Evolutionary conservation across 225 moss, liverwort and hornwort species (phyloP).

Genomic region (Pleurozium schreberi): DNA sequence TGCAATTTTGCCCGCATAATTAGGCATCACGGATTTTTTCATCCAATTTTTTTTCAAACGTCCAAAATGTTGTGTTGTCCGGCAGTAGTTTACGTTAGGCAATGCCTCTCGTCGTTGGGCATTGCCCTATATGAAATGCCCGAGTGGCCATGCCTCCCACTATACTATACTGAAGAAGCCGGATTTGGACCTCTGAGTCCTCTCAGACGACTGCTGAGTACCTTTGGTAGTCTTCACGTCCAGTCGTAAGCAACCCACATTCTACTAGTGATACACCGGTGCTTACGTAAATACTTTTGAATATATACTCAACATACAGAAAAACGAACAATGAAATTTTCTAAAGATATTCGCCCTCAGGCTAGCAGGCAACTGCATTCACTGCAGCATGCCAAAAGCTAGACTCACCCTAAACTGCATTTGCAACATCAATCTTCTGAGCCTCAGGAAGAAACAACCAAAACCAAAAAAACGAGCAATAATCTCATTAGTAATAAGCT

Average conservation of each 20-base stretch:
- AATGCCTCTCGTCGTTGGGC: too few relatives aligned
- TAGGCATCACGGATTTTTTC: too few relatives aligned
- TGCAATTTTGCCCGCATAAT: too few relatives aligned
- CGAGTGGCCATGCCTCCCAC: too few relatives aligned
- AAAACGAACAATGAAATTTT: background rate
- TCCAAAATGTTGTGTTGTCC: too few relatives aligned
- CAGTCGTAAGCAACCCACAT: background rate
- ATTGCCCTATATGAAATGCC: too few relatives aligned
- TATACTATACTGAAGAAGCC: too few relatives aligned
- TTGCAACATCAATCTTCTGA: background rate
- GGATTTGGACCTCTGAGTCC: background rate
- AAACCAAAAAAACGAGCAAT: background rate
- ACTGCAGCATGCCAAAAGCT: background rate
- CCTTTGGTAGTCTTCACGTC: background rate
- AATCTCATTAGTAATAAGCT: background rate
- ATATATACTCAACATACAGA: too few relatives aligned
- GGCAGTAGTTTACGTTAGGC: too few relatives aligned
- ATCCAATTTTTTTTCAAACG: too few relatives aligned
- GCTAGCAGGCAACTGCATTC: background rate
- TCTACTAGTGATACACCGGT: background rate
- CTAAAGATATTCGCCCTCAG: background rate
- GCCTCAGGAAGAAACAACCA: too few relatives aligned
- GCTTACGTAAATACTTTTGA: background rate
- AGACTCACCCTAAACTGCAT: background rate
- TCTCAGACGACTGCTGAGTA: background rate